Evolutionary conservation across 164 flowering plant genomes (phyloP).

Genomic region (Annona cherimola): DNA sequence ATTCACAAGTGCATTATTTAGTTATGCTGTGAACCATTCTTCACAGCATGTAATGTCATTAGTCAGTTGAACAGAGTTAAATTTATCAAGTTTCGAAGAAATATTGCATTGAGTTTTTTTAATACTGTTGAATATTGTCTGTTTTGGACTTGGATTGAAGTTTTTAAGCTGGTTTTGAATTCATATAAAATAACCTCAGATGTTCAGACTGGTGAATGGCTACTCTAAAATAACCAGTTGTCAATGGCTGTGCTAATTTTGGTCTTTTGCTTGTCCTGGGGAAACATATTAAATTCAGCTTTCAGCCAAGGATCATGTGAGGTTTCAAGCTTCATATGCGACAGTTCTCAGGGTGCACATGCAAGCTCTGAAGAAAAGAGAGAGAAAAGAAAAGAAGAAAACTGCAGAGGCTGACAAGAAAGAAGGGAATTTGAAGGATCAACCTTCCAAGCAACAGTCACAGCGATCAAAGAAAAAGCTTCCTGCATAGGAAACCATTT

Average conservation of each 20-base stretch:
- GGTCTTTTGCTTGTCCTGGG: not conserved
- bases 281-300: constrained; percentile 27
- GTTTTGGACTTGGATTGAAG: too few relatives aligned
- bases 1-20: too few relatives aligned
- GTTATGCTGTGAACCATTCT: too few relatives aligned
- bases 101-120: too few relatives aligned
- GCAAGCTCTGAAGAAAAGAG: constrained; percentile 84
- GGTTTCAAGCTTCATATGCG: constrained; percentile 89
- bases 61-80: too few relatives aligned
- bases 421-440: constrained; percentile 33
- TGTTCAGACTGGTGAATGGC: too few relatives aligned
- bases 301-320: constrained; percentile 76
- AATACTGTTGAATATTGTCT: too few relatives aligned
- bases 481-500: not conserved
- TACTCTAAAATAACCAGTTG: too few relatives aligned
- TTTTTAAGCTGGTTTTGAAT: too few relatives aligned
- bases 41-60: too few relatives aligned
- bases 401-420: constrained; percentile 55
- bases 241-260: not conserved
- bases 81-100: too few relatives aligned
- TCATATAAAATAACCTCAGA: too few relatives aligned
- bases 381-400: constrained; percentile 76
- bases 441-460: not conserved
- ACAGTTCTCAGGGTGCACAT: constrained; percentile 83
- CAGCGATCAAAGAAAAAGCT: not conserved